These are phyloP conservation scores for Colletotrichum filicis DNA, from an alignment of 2,329 filamentous ascomycete species.

Conservation along the genomic window DNA sequence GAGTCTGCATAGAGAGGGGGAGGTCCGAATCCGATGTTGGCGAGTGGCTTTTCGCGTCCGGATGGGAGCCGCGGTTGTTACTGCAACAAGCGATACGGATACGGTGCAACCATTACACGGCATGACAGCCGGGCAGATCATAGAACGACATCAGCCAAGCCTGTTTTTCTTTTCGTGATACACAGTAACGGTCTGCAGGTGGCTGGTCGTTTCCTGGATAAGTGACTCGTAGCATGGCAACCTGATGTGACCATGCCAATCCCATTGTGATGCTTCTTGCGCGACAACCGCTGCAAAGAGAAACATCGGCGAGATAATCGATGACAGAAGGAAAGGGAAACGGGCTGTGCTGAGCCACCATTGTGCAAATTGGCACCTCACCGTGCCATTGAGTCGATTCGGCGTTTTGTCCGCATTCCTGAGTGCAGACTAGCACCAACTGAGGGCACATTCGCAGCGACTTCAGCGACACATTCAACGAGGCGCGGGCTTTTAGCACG, in stretches of 20 bases:
- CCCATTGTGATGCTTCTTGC: neutral
- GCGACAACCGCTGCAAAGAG: neutral
- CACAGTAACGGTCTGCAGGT: neutral
- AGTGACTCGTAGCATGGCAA: neutral
- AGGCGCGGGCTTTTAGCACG: conserved; percentile 1
- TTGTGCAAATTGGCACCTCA: neutral
- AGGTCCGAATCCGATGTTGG: neutral
- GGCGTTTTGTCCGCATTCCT: conserved; percentile 1
- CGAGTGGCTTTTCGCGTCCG: neutral
- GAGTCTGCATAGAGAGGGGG: neutral
- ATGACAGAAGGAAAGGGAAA: neutral
- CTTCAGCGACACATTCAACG: neutral
- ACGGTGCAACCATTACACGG: conserved; percentile 1
- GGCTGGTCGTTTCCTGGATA: neutral
- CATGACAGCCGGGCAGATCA: neutral
- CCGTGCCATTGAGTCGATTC: conserved; percentile 10
- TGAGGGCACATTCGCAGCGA: neutral
- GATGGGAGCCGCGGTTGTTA: neutral
- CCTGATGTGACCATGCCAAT: neutral
- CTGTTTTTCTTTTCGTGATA: neutral
- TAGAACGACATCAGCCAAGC: neutral
- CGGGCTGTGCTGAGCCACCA: neutral
- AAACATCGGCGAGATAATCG: neutral
- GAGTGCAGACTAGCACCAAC: neutral
- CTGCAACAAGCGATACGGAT: conserved; percentile 1